Conservation (phyloP, 768 basidiomycete species). For the Russula lepida region DNA sequence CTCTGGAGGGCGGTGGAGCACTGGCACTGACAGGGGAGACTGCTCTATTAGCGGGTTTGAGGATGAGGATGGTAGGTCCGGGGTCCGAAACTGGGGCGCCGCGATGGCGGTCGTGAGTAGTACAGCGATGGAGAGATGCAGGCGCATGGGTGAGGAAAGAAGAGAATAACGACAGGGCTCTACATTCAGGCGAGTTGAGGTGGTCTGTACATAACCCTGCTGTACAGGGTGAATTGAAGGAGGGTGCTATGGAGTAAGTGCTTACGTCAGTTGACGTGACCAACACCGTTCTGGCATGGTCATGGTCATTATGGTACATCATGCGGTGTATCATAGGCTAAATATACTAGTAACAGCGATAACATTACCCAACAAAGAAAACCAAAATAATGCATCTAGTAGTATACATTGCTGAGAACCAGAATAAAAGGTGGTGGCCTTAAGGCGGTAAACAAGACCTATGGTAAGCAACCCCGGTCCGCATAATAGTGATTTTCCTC, state of each 20-base stretch:
- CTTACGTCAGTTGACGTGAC: not conserved
- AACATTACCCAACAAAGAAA: not conserved
- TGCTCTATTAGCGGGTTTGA: not conserved
- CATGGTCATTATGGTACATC: too few species aligned
- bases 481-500: conserved; percentile 39
- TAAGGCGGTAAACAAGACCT: conserved; percentile 31
- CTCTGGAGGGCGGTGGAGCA: not conserved
- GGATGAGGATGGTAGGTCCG: not conserved
- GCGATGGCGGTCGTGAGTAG: not conserved
- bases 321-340: too few species aligned
- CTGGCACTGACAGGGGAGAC: not conserved
- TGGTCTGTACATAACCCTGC: not conserved
- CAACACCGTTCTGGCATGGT: too few species aligned
- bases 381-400: conserved; percentile 6
- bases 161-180: not conserved
- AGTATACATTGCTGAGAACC: conserved; percentile 26
- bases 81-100: not conserved
- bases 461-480: conserved; percentile 57
- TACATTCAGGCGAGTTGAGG: not conserved
- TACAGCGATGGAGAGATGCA: not conserved
- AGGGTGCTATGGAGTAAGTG: not conserved
- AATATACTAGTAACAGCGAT: not conserved
- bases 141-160: conserved; percentile 1
- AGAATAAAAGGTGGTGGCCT: not conserved
- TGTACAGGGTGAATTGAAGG: not conserved